Conservation (phyloP, 305 asterid species). For the Caryopteris hybrid region DNA sequence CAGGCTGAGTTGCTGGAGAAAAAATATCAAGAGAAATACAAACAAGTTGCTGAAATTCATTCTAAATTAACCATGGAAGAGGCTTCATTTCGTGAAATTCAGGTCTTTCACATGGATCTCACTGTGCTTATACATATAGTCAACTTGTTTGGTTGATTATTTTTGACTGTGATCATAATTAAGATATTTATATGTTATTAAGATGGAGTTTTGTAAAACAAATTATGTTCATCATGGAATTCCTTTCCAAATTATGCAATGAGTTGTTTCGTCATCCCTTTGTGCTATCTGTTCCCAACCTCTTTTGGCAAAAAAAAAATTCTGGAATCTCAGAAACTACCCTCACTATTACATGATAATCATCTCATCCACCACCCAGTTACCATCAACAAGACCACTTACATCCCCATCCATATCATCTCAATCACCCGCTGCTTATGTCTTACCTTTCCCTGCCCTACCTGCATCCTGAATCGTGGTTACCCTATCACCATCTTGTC, state of each 20-base stretch:
- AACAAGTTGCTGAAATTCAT: conserved; percentile 90
- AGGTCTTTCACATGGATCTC: conserved; percentile 36
- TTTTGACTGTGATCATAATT: not conserved
- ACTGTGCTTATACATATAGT: conserved; percentile 8
- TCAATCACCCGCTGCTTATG: not conserved
- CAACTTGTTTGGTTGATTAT: conserved; percentile 9
- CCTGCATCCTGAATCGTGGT: not conserved
- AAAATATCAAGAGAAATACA: conserved; percentile 94
- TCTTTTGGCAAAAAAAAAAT: not conserved
- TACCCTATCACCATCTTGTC: not conserved
- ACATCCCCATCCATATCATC: not conserved
- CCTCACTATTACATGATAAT: not conserved
- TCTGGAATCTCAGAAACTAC: not conserved
- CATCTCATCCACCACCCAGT: not conserved
- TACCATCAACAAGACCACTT: not conserved
- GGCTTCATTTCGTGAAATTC: conserved; percentile 89
- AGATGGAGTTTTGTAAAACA: not conserved
- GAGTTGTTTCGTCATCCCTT: not conserved
- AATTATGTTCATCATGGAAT: not conserved
- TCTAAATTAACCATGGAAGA: conserved; percentile 91
- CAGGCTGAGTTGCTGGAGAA: conserved; percentile 88
- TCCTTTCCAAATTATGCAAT: not conserved
- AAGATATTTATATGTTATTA: conserved; percentile 1
- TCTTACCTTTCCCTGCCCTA: not conserved
- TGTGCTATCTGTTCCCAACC: not conserved